Evolutionary conservation across 2,329 filamentous ascomycete species (phyloP), one percentile per base, ranked within the genome.

Genomic region (Phaeoacremonium minimum): DNA sequence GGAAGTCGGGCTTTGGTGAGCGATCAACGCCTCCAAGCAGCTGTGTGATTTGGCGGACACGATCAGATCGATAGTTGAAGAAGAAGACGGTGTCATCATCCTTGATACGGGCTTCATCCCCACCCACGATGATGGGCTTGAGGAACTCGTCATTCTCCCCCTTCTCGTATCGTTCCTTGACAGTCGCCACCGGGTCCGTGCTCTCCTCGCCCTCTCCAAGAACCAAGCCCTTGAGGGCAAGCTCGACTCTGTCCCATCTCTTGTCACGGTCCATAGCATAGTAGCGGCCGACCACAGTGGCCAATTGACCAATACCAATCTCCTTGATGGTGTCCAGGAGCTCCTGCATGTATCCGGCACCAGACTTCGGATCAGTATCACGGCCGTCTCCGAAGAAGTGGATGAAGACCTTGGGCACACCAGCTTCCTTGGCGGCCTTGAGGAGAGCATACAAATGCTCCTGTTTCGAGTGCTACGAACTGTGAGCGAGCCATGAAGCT

Each of bases 41-140:
- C 69, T 97, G 93, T 33, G 89, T 95, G 61, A 98, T 85, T 66
- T 98, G 93, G 52, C 93, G 87, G 36, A 91, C 91, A 62, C 93
- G 90, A 63, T 98, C 93, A 40, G 93, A 97, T 56, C 93, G 88
- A 77, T 98, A 98, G 81, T 98, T 98, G 86, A 98, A 98, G 80
- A 97, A 97, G 79, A 97, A 97, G 54, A 97, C 77, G 36, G 88
- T 91, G 59, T 98, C 93, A 69, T 50, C 66, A 86, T 85, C 85
- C 72, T 95, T 81, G 58, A 98, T 83, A 52, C 93, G 85, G 44
- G 76, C 74, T 56, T 95, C 86, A 51, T 87, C 78, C 51, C 91
- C 93, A 47, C 88, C 87, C 43, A 97, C 75, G 55, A 98, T 89
- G 62, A 98, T 97, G 50, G 93, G 93, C 70, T 94, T 96, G 51